Evolutionary conservation across 106 monocot species (phyloP), one percentile per base, ranked within the genome.

Genomic region (Vanilla planifolia): DNA sequence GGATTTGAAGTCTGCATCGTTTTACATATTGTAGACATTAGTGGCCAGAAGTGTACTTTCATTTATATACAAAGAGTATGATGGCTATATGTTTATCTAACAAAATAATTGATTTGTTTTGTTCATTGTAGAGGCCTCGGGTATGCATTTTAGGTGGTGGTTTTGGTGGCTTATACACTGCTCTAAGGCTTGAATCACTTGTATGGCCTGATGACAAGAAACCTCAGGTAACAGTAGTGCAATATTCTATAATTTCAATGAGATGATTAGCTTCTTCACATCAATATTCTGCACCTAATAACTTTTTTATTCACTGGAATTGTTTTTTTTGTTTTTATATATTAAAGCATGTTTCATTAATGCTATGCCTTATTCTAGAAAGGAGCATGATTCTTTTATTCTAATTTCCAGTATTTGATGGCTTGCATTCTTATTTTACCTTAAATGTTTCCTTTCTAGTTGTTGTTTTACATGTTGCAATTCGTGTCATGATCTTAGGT

Each of bases 141-240:
- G 75, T 94, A 1, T 94, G 94, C 57, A 94, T 94, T 72, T 65
- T 94, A 66, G 94, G 93, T 30, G 94, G 94, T 65, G 94, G 94
- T 75, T 94, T 94, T 83, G 94, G 94, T 4, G 94, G 94, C 22
- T 60, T 94, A 27, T 86, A 94, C 61, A 94, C 94, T 62, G 89
- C 94, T 61, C 58, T 94, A 32, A 80, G 94, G 65, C 65, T 94
- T 65, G 94, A 89, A 55, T 89, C 94, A 75, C 94, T 94, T 67
- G 60, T 83, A 35, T 94, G 94, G 94, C 68, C 85, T 29, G 78
- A 83, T 69, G 80, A 89, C 62, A 94, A 83, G 42, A 89, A 77
- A 37, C 94, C 94, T 44, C 94, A 94, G 89, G 94, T 89, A 62
- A 48, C 64, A 13, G 56, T 28, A 52, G 52, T 26, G 2, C 21